phyloP scores from a whole-genome alignment of 306 rosid species.

The Pachyrhizus erosus region DNA sequence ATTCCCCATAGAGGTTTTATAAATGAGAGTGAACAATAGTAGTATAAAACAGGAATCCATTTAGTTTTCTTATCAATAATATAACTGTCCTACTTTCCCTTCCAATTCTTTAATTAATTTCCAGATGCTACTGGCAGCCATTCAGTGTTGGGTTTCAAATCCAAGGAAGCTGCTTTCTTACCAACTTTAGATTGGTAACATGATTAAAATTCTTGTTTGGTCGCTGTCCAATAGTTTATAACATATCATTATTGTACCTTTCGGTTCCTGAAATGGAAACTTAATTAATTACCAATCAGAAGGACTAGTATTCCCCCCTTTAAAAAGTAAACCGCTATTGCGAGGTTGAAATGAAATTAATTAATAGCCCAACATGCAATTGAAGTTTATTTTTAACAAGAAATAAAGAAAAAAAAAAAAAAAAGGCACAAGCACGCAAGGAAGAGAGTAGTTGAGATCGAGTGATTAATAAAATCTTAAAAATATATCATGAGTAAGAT shows the following conservation, averaged over 20 bases:
- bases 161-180: conserved; percentile 28
- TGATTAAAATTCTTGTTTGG: conserved; percentile 37
- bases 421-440: conserved; percentile 19
- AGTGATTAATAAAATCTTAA: conserved; percentile 8
- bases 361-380: conserved; percentile 32
- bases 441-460: not conserved
- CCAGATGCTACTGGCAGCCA: conserved; percentile 13
- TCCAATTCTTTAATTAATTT: conserved; percentile 40
- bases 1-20: conserved; percentile 32
- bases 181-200: conserved; percentile 39
- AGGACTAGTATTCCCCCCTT: conserved; percentile 3
- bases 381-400: not conserved
- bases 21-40: conserved; percentile 7
- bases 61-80: conserved; percentile 6
- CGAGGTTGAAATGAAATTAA: conserved; percentile 25
- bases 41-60: conserved; percentile 1
- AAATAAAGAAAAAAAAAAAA: not conserved
- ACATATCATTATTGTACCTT: conserved; percentile 30
- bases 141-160: conserved; percentile 27
- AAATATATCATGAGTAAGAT: not conserved
- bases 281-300: conserved; percentile 33
- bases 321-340: not conserved
- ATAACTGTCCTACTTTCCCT: conserved; percentile 31
- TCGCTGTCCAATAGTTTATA: conserved; percentile 24
- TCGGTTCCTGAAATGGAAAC: conserved; percentile 44